These are phyloP conservation scores for Spirogloea muscicola DNA, from an alignment of 139 green algal species.

Conservation along the genomic window DNA sequence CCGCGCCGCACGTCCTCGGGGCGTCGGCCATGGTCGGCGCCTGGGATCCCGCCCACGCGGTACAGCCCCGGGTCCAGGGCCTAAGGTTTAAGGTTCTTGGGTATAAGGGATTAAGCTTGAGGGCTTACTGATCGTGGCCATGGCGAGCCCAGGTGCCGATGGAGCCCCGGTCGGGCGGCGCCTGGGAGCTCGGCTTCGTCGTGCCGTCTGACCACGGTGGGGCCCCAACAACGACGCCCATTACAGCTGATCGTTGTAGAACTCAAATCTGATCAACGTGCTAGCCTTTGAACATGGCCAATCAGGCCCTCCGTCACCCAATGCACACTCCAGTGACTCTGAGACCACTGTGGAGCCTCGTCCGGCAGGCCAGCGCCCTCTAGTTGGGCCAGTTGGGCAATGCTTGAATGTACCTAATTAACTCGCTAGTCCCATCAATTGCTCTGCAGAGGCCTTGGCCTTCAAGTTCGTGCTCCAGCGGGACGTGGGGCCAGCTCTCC, in stretches of 20 bases:
- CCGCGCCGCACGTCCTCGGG: conserved; percentile 27
- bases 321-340: too few relatives aligned
- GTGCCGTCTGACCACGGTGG: conserved; percentile 24
- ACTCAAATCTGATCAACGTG: too few relatives aligned
- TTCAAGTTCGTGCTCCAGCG: conserved; percentile 19
- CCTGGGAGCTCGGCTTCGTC: conserved; percentile 32
- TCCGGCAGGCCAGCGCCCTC: too few relatives aligned
- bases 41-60: conserved; percentile 21
- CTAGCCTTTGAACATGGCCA: neutral
- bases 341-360: too few relatives aligned
- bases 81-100: neutral
- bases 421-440: neutral
- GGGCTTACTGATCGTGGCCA: neutral
- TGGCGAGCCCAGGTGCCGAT: conserved; percentile 23
- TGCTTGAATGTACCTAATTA: neutral
- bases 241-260: too few relatives aligned
- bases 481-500: neutral
- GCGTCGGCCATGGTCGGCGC: conserved; percentile 10
- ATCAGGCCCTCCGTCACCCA: neutral
- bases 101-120: neutral
- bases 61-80: neutral
- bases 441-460: neutral
- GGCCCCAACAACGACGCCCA: neutral
- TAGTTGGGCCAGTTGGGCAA: neutral
- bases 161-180: conserved; percentile 7